Conservation (phyloP, 768 basidiomycete species). For the Dioszegia aurantiaca region DNA sequence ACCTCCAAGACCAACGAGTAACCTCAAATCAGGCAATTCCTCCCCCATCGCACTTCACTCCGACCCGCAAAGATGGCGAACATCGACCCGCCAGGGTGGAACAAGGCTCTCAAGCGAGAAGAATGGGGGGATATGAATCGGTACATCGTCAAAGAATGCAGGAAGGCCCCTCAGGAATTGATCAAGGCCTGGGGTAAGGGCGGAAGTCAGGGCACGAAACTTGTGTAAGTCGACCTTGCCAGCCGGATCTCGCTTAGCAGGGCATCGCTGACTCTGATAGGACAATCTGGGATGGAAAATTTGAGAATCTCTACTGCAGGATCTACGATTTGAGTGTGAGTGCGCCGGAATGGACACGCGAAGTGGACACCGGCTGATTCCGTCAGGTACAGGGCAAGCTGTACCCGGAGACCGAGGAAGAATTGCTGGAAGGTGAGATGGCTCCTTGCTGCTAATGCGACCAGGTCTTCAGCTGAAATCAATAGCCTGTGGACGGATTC, state of each 20-base stretch:
- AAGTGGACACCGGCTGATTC: background rate
- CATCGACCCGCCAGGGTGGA: constrained; percentile 6
- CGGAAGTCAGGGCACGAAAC: constrained; percentile 15
- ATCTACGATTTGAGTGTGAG: constrained; percentile 11
- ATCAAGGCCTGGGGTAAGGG: constrained; percentile 16
- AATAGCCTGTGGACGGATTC: constrained; percentile 11
- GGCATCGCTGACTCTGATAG: constrained; percentile 12
- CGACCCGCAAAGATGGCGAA: constrained; percentile 7
- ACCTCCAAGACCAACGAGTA: too few relatives aligned
- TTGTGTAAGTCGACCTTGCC: constrained; percentile 10
- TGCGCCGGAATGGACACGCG: background rate
- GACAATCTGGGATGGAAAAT: constrained; percentile 12
- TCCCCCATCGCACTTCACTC: background rate
- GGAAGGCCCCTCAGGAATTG: constrained; percentile 2
- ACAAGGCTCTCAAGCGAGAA: constrained; percentile 1
- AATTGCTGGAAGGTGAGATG: constrained; percentile 3
- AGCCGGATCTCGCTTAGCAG: background rate
- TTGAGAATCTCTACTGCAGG: constrained; percentile 14
- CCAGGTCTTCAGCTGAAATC: background rate
- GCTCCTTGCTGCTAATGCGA: too few relatives aligned
- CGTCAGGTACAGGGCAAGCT: constrained; percentile 5
- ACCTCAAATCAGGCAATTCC: background rate
- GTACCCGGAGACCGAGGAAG: constrained; percentile 3
- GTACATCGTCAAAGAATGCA: constrained; percentile 7
- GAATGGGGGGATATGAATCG: constrained; percentile 8